phyloP scores from a whole-genome alignment of 441 rosid genomes.

The Heliophila coronopifolia region DNA sequence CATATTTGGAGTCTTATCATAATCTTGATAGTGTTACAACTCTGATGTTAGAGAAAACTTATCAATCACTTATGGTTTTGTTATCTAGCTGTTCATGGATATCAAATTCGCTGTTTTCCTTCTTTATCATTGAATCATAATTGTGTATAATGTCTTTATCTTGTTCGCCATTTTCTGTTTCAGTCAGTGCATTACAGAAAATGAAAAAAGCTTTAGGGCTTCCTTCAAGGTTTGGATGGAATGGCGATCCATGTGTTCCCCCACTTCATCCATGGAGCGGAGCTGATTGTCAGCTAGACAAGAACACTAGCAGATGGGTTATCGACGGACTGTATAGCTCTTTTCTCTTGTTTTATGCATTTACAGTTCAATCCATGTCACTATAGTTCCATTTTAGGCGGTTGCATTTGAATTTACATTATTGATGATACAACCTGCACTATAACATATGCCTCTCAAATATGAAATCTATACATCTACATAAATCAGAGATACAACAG shows the following conservation, averaged over 20 bases:
- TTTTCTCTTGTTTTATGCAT: conserved; percentile 22
- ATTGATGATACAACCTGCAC: no score
- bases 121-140: background rate
- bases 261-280: conserved; percentile 98
- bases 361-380: no score
- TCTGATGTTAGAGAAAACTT: background rate
- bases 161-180: conserved; percentile 23
- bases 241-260: conserved; percentile 99
- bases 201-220: conserved; percentile 65
- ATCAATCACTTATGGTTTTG: background rate
- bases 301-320: conserved; percentile 64
- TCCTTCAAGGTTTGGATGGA: conserved; percentile 94
- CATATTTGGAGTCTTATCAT: no score
- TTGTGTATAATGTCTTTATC: conserved; percentile 5
- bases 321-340: conserved; percentile 89
- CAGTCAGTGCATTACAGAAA: conserved; percentile 66
- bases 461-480: background rate
- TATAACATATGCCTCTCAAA: no score
- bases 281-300: conserved; percentile 72
- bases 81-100: background rate
- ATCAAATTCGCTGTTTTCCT: conserved; percentile 5
- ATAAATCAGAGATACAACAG: background rate
- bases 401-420: no score
- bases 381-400: no score
- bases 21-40: background rate